These are phyloP conservation scores for Stephania cephalantha DNA, from an alignment of 164 flowering plant genomes.

Conservation along the genomic window DNA sequence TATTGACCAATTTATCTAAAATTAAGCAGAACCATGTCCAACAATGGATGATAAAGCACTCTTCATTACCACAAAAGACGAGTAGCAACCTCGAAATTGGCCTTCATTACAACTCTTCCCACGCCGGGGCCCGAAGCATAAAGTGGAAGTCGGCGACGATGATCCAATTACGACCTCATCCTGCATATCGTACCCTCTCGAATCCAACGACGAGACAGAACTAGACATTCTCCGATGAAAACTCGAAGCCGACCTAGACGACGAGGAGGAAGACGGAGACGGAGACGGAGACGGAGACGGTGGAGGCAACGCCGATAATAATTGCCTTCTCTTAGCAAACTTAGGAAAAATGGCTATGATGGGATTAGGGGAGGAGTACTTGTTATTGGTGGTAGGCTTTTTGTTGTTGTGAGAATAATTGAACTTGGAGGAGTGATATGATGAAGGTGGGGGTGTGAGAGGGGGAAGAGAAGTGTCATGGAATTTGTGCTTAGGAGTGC, in stretches of 20 bases:
- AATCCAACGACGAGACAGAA: slow-evolving; percentile 13
- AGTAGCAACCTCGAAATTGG: slow-evolving; percentile 17
- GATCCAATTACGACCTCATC: slow-evolving; percentile 16
- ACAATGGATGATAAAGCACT: slow-evolving; percentile 17
- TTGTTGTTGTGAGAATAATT: background rate
- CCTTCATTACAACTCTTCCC: background rate
- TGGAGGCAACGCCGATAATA: slow-evolving; percentile 11
- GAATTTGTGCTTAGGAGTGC: slow-evolving; percentile 44
- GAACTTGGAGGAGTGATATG: slow-evolving; percentile 10
- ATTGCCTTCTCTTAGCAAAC: slow-evolving; percentile 13
- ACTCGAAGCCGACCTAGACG: slow-evolving; percentile 7
- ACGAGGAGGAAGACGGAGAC: slow-evolving; percentile 8
- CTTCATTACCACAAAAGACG: slow-evolving; percentile 18
- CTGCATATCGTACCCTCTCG: slow-evolving; percentile 3
- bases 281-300: slow-evolving; percentile 15
- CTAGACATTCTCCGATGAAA: slow-evolving; percentile 5
- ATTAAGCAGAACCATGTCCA: slow-evolving; percentile 19
- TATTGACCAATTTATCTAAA: background rate
- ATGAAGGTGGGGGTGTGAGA: slow-evolving; percentile 74
- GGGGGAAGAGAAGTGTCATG: slow-evolving; percentile 36
- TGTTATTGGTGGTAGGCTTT: slow-evolving; percentile 15
- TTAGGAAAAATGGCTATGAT: slow-evolving; percentile 12
- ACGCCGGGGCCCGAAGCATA: slow-evolving; percentile 19
- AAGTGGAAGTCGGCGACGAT: slow-evolving; percentile 27
- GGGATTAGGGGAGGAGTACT: slow-evolving; percentile 11